A percentile compares a stretch with the other conserved stretches of the same genome.
These are phyloP conservation scores for Schizosaccharomyces pombe DNA, from an alignment of 805 yeast genomes.

Conservation along the genomic window DNA sequence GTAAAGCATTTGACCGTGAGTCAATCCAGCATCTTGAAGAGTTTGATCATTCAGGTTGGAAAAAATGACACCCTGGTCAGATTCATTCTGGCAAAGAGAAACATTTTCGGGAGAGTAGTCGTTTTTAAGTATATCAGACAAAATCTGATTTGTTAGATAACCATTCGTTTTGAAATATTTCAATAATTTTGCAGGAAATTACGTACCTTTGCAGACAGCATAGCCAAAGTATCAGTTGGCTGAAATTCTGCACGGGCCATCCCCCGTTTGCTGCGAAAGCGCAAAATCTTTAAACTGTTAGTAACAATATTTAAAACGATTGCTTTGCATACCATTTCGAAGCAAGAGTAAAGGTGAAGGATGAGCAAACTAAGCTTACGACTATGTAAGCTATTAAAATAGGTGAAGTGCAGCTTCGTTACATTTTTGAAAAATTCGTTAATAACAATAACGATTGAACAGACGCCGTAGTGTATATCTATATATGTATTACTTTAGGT, in stretches of 20 bases:
- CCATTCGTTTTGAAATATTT: too few relatives aligned
- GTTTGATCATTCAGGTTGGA: not conserved
- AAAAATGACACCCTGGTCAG: not conserved
- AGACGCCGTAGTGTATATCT: too few relatives aligned
- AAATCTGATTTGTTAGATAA: too few relatives aligned
- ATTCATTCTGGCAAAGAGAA: not conserved
- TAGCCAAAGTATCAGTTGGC: constrained; percentile 21
- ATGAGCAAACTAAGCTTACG: not conserved
- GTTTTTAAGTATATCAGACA: not conserved
- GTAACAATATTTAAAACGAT: not conserved
- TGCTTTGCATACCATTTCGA: not conserved
- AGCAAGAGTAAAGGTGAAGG: not conserved
- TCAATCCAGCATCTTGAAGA: not conserved
- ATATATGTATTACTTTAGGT: too few relatives aligned
- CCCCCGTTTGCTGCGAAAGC: constrained; percentile 62
- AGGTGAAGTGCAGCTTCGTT: too few relatives aligned
- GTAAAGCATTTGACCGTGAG: not conserved
- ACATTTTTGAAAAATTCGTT: too few relatives aligned
- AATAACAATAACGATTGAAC: too few relatives aligned
- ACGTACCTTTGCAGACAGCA: constrained; percentile 18
- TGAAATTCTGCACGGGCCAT: constrained; percentile 43
- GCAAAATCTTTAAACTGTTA: constrained; percentile 21
- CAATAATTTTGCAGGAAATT: not conserved
- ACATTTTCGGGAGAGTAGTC: not conserved
- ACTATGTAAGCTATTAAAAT: too few relatives aligned